Percentiles rank a stretch among this genome's conserved stretches.
These are phyloP conservation scores for Claviceps monticola DNA, from an alignment of 2,329 filamentous ascomycete species.

Conservation along the genomic window DNA sequence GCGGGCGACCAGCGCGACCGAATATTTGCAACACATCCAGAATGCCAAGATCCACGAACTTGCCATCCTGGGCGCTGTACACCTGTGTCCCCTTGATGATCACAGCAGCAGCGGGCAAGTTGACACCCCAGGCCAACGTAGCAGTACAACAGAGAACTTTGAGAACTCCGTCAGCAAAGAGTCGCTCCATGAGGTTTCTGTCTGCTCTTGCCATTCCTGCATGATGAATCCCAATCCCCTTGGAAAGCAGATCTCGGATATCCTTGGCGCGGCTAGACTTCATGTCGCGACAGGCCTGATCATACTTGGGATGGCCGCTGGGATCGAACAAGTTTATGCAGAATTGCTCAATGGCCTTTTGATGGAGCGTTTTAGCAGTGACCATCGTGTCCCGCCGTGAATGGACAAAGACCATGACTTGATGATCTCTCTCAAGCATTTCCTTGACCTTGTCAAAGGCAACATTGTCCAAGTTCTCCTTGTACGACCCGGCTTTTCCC, in stretches of 20 bases:
- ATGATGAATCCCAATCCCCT: conserved; percentile 90
- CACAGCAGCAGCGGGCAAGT: conserved; percentile 89
- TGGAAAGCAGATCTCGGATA: conserved; percentile 74
- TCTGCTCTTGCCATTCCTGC: conserved; percentile 93
- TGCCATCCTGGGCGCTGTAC: conserved; percentile 91
- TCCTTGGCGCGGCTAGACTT: conserved; percentile 76
- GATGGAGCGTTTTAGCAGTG: conserved; percentile 71
- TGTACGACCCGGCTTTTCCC: conserved; percentile 48
- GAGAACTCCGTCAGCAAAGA: conserved; percentile 84
- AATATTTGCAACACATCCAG: conserved; percentile 97
- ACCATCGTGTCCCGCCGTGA: conserved; percentile 86
- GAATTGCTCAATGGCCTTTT: conserved; percentile 72
- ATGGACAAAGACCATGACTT: conserved; percentile 99
- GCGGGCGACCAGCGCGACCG: conserved; percentile 90
- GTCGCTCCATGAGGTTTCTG: conserved; percentile 84
- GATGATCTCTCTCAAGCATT: conserved; percentile 85
- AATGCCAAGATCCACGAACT: conserved; percentile 92
- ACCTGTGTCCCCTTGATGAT: conserved; percentile 97
- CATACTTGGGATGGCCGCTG: conserved; percentile 62
- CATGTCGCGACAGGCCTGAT: conserved; percentile 68
- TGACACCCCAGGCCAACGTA: conserved; percentile 96
- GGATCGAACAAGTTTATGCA: conserved; percentile 77
- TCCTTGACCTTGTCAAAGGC: conserved; percentile 90
- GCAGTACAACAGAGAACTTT: conserved; percentile 97
- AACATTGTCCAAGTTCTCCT: conserved; percentile 76